Evolutionary conservation across 2,329 filamentous ascomycete genomes (phyloP), one percentile per base, ranked within the genome.

Genomic region (Colletotrichum phormii): DNA sequence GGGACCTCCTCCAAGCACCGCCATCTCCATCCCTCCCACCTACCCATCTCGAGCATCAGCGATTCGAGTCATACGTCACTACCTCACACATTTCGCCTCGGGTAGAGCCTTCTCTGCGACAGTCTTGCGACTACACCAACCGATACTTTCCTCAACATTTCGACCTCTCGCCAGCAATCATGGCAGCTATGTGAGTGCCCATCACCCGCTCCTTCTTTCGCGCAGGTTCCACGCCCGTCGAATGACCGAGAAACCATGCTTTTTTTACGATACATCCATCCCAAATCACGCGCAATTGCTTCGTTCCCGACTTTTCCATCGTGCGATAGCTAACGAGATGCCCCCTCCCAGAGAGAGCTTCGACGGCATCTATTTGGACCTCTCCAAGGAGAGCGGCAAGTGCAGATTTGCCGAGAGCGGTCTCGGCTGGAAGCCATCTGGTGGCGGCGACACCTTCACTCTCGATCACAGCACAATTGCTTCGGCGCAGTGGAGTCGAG

Each of bases 401-500:
- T 98, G 95, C 86, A 92, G 97, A 81, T 95, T 99, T 80, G 95
- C 96, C 75, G 96, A 98, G 82, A 95, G 92, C 65, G 97, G 97
- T 73, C 90, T 98, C 78, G 97, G 96, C 67, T 99, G 97, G 97
- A 98, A 97, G 84, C 95, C 96, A 33, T 89, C 91, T 5, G 91
- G 91, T 65, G 95, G 94, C 80, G 94, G 95, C 82, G 95, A 98
- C 76, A 96, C 95, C 73, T 98, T 98, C 84, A 98, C 96, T 24
- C 91, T 98, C 77, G 95, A 98, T 82, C 91, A 92, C 81, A 91
- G 89, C 82, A 95, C 97, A 81, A 95, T 99, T 78, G 90, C 90
- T 74, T 91, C 90, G 75, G 95, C 95, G 72, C 95, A 98, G 84
- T 99, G 97, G 97, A 98, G 95, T 83, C 91, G 94, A 78, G 97